A percentile compares a stretch with the other conserved stretches of the same genome.
phyloP scores from a whole-genome alignment of 2,329 filamentous ascomycete genomes.

The Bipolaris sorokiniana region DNA sequence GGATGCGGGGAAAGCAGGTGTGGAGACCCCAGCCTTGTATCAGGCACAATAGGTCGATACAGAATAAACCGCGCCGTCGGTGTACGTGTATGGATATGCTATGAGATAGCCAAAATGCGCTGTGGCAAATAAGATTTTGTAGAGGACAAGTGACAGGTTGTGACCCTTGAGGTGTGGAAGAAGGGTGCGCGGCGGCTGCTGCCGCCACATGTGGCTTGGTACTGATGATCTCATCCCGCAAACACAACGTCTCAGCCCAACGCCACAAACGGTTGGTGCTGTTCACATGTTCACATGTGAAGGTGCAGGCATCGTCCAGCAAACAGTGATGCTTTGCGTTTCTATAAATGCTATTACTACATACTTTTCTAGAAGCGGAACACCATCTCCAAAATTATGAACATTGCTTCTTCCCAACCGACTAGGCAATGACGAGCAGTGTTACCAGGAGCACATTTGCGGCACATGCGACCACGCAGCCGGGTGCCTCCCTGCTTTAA shows the following conservation, averaged over 20 bases:
- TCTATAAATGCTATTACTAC: neutral
- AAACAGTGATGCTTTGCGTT: neutral
- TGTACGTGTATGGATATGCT: neutral
- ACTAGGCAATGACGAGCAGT: neutral
- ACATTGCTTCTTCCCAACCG: neutral
- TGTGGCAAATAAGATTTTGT: neutral
- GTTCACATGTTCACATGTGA: neutral
- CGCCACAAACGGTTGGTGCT: neutral
- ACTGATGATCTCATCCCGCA: slow-evolving; percentile 9
- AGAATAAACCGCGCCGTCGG: neutral
- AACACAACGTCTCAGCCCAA: neutral
- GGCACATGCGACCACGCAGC: neutral
- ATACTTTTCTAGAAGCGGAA: neutral
- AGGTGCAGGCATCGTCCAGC: neutral
- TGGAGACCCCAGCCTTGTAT: slow-evolving; percentile 5
- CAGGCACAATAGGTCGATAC: neutral
- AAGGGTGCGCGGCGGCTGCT: slow-evolving; percentile 7
- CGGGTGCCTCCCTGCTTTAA: neutral
- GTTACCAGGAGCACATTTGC: neutral
- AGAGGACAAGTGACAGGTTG: neutral
- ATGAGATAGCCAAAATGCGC: neutral
- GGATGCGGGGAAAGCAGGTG: slow-evolving; percentile 16
- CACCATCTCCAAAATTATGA: neutral
- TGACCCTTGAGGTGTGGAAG: neutral
- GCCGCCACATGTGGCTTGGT: slow-evolving; percentile 9